phyloP scores from a whole-genome alignment of 805 yeast species.

The Ogataea pignaliae region DNA sequence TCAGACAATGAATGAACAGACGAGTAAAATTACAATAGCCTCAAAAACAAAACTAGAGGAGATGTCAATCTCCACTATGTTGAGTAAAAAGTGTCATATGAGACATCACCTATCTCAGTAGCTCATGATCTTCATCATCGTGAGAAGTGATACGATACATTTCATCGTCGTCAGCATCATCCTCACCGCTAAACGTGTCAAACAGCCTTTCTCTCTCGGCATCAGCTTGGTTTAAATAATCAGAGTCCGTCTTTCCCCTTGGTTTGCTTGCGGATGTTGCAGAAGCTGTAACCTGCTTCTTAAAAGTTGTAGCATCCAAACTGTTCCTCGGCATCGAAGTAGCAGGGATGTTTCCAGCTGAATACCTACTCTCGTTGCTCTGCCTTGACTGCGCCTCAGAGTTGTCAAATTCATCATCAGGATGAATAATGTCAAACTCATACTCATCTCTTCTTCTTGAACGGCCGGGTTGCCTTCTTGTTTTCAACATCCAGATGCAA shows the following conservation, averaged over 20 bases:
- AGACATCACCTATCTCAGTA: neutral
- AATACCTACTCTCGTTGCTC: constrained; percentile 7
- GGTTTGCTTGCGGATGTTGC: neutral
- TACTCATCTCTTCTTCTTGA: constrained; percentile 62
- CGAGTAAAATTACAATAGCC: no score
- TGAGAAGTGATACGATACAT: constrained; percentile 21
- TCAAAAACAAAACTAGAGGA: no score
- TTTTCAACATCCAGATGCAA: constrained; percentile 38
- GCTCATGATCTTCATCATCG: constrained; percentile 9
- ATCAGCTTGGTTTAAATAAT: constrained; percentile 25
- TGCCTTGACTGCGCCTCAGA: constrained; percentile 10
- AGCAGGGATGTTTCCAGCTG: constrained; percentile 12
- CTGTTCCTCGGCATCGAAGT: constrained; percentile 20
- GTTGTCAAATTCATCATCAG: constrained; percentile 22
- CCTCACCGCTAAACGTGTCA: constrained; percentile 36
- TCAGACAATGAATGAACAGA: no score
- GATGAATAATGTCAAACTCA: constrained; percentile 74
- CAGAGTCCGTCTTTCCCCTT: constrained; percentile 9
- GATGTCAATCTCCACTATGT: no score
- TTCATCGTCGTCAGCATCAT: constrained; percentile 20
- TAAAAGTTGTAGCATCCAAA: constrained; percentile 12
- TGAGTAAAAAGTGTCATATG: neutral
- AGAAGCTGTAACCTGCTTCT: neutral
- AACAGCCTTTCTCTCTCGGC: constrained; percentile 38
- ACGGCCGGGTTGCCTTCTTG: constrained; percentile 33